Conservation (phyloP, 768 basidiomycete genomes). For the Wakefieldia striispora region DNA sequence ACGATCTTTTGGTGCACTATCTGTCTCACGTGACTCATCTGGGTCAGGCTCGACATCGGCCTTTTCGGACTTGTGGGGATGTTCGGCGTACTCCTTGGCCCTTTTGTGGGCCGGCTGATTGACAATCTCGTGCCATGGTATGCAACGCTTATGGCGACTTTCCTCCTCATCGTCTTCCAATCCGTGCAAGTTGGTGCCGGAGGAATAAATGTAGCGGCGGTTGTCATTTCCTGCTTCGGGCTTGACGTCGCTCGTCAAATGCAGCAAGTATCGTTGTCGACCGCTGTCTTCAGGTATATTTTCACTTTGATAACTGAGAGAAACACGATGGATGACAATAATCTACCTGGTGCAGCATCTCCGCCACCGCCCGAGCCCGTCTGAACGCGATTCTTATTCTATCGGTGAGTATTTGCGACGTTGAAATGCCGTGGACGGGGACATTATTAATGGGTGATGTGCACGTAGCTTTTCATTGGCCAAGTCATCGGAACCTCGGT, state of each 20-base stretch:
- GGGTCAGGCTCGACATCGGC: conserved; percentile 54
- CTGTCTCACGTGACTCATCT: neutral
- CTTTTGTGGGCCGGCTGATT: conserved; percentile 64
- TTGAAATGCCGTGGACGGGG: no score
- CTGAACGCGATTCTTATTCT: conserved; percentile 77
- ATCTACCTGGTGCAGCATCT: conserved; percentile 23
- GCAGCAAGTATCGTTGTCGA: conserved; percentile 65
- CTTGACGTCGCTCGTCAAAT: conserved; percentile 75
- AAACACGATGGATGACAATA: conserved; percentile 6
- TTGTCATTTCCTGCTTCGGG: conserved; percentile 67
- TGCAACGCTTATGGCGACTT: conserved; percentile 57
- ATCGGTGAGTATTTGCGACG: conserved; percentile 41
- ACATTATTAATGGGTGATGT: neutral
- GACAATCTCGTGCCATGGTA: conserved; percentile 79
- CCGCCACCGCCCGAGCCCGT: conserved; percentile 55
- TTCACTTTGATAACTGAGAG: neutral
- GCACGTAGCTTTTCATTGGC: conserved; percentile 57
- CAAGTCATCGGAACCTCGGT: conserved; percentile 82
- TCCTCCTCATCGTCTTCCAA: conserved; percentile 50
- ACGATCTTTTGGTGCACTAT: neutral
- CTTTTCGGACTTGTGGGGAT: conserved; percentile 74
- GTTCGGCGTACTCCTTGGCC: conserved; percentile 68
- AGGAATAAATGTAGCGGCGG: conserved; percentile 65
- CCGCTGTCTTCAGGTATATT: conserved; percentile 54
- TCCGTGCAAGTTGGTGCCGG: conserved; percentile 67